Base-by-base conservation (phyloP, 805 yeast genomes). In the Yamadazyma olivae region DNA sequence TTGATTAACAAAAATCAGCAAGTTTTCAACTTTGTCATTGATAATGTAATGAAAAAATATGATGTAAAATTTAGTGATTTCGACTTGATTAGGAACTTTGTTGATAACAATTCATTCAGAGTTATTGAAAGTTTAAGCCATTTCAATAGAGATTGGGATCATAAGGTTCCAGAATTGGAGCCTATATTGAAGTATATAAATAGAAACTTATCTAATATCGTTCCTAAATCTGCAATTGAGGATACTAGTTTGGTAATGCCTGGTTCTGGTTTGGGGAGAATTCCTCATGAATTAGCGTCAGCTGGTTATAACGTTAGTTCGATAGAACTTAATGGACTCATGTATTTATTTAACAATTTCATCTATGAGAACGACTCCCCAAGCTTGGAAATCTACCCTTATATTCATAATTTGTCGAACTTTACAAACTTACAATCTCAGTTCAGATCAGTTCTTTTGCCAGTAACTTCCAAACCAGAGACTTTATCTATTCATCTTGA, bases 211-310 rank as follows among this genome's bases (percentile, higher is more conserved):
- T 50, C 57, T 3, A 33, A 45, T 3, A 45, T 58, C 27, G n/a
- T n/a, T n/a, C n/a, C n/a, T n/a, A 56, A 62, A 44, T 57, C 66
- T 5, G 41, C 30, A n/a, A 39, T 44, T 6, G 56, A 60, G 20
- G 59, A 62, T 5, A 75, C 85, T 0, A 58, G 75, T 9, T 70
- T 87, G 0, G 59, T 90, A 3, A 75, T 86, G 1, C 97, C 98
- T 0, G 98, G 98, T 0, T 77, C 93, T 1, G 98, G 98, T 0
- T 64, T 84, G 17, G 96, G 96, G 0, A 65, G 88, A 45, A 61
- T 88, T 0, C 81, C 95, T 1, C 80, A 79, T 51, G 86, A 80
- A 40, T 41, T 87, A 17, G 65, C 79, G 2, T 8, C 28, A 61
- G 69, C 31, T 40, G 62, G 5, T 6, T 72, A 65, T 42, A 50